A percentile compares a stretch with the other conserved stretches of the same genome.
Evolutionary conservation across 2,329 filamentous ascomycete species (phyloP).

Genomic region (Phialemonium atrogriseum): DNA sequence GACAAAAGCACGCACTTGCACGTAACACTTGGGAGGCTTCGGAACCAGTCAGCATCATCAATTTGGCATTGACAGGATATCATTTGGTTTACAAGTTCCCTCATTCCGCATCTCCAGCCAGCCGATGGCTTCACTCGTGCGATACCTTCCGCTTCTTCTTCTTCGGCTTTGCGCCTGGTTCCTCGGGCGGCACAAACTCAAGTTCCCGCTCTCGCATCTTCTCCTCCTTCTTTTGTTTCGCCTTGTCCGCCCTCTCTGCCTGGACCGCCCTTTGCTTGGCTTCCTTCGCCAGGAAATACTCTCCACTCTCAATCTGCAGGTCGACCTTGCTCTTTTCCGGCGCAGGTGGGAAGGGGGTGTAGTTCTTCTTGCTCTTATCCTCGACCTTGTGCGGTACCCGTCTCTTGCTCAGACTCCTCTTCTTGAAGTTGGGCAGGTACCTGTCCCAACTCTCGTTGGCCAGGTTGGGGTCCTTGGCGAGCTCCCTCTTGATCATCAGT

Average conservation of each 20-base stretch:
- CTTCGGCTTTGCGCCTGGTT: constrained; percentile 56
- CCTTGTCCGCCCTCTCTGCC: constrained; percentile 74
- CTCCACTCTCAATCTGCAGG: constrained; percentile 92
- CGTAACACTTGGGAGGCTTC: background rate
- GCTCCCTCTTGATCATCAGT: constrained; percentile 76
- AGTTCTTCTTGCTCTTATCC: constrained; percentile 89
- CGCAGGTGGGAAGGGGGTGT: constrained; percentile 94
- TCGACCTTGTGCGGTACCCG: constrained; percentile 75
- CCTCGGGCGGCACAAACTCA: constrained; percentile 81
- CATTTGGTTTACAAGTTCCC: background rate
- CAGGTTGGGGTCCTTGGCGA: constrained; percentile 73
- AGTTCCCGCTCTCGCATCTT: constrained; percentile 77
- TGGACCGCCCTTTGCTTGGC: constrained; percentile 78
- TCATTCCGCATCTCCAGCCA: background rate
- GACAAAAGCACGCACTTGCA: too few relatives aligned
- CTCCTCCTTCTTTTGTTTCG: constrained; percentile 80
- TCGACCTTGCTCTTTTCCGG: constrained; percentile 99
- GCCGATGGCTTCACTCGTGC: constrained; percentile 14
- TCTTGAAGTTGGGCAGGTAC: constrained; percentile 96
- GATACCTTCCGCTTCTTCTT: constrained; percentile 53
- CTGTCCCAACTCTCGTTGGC: constrained; percentile 89
- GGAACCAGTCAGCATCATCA: background rate
- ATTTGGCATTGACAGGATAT: constrained; percentile 2
- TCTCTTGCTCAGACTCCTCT: constrained; percentile 77
- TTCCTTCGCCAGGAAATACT: constrained; percentile 91